phyloP scores from a whole-genome alignment of 2,329 filamentous ascomycete species.

The Gyromitra esculenta region DNA sequence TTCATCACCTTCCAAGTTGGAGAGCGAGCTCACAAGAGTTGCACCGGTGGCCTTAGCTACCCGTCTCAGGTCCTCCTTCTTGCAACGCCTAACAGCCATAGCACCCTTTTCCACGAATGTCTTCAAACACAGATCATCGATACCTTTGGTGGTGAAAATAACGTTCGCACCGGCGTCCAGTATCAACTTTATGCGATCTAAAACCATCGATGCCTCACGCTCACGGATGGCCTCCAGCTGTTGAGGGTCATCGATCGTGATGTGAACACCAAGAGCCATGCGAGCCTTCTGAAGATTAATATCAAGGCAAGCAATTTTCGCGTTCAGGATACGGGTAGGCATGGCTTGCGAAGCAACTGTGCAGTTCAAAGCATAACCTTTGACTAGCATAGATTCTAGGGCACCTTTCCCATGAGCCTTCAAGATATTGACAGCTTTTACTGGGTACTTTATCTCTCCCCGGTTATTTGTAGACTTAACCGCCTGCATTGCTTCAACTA shows the following conservation, averaged over 20 bases:
- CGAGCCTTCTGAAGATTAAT: constrained; percentile 99
- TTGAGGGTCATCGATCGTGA: constrained; percentile 95
- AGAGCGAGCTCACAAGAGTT: constrained; percentile 89
- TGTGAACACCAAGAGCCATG: constrained; percentile 99
- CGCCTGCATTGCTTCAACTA: constrained; percentile 92
- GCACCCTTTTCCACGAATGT: constrained; percentile 92
- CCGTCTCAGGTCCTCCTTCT: constrained; percentile 96
- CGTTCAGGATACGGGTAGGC: constrained; percentile 89
- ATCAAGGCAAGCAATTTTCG: constrained; percentile 95
- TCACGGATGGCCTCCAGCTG: constrained; percentile 97
- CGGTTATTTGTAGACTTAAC: constrained; percentile 93
- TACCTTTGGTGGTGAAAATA: constrained; percentile 95
- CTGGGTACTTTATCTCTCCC: constrained; percentile 93
- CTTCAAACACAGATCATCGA: constrained; percentile 95
- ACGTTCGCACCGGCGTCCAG: constrained; percentile 97
- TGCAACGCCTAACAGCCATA: constrained; percentile 95
- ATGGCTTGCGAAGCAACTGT: constrained; percentile 98
- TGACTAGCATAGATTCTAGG: constrained; percentile 87
- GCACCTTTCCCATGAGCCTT: constrained; percentile 97
- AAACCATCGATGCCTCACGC: constrained; percentile 88
- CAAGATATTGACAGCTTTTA: constrained; percentile 98
- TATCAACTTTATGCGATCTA: constrained; percentile 96
- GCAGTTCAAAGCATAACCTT: constrained; percentile 98
- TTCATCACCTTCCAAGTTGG: constrained; percentile 96
- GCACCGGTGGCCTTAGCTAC: constrained; percentile 97